Conservation (phyloP, 768 basidiomycete genomes). For the Leccinum obscurum region DNA sequence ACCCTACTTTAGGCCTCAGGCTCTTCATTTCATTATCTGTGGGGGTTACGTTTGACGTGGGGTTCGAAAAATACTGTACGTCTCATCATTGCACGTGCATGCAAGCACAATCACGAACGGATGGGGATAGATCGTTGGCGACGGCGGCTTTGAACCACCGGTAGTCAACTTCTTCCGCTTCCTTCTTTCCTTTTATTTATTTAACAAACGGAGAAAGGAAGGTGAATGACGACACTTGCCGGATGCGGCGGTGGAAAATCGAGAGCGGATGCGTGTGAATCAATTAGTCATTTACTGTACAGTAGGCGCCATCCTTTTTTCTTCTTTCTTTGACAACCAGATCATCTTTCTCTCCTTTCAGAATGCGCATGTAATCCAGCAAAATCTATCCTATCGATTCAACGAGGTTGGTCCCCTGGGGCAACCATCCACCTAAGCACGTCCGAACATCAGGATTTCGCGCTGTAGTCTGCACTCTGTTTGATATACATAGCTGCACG, state of each 20-base stretch:
- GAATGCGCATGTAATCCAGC: neutral
- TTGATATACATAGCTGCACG: neutral
- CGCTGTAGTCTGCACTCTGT: neutral
- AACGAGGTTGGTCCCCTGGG: no score
- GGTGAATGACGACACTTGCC: constrained; percentile 26
- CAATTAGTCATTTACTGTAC: constrained; percentile 25
- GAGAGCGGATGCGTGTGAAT: constrained; percentile 18
- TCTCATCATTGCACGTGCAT: neutral
- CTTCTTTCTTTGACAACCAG: neutral
- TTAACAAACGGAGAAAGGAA: neutral
- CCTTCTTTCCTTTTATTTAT: neutral
- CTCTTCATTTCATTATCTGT: neutral
- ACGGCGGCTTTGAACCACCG: neutral
- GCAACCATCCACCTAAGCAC: neutral
- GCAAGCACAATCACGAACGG: neutral
- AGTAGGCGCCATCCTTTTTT: neutral
- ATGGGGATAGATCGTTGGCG: neutral
- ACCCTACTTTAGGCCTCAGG: neutral
- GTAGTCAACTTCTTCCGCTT: neutral
- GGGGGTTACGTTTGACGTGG: neutral
- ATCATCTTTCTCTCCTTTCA: neutral
- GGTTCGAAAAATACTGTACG: neutral
- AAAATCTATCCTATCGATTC: neutral
- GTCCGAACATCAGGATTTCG: neutral
- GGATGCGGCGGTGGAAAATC: constrained; percentile 2